Evolutionary conservation across 176 grass and related monocot genomes (phyloP), one percentile per base, ranked within the genome.

Genomic region (Secale cereale): DNA sequence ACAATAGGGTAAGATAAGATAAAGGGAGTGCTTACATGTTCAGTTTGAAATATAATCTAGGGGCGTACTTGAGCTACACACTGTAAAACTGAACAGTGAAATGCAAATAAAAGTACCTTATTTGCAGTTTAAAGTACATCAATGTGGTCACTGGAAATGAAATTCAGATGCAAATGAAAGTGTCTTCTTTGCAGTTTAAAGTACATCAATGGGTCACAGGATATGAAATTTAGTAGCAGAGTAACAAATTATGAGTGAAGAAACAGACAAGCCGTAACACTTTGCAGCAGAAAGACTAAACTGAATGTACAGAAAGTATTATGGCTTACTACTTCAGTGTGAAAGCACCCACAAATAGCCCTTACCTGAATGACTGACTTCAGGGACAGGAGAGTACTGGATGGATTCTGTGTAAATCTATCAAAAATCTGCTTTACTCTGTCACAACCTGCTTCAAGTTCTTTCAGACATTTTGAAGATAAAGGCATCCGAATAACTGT

Each of bases 351-450:
- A 43, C 30, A 57, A 60, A 85, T 83, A 89, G 59, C 19, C 13
- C 36, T 52, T 89, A 92, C 95, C 95, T 98, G 95, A 70, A 95
- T 72, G 85, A 98, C 85, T 68, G 95, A 98, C 65, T 59, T 93
- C 70, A 98, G 82, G 79, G 88, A 93, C 56, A 98, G 81, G 35
- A 95, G 89, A 68, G 93, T 88, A 76, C 91, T 95, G 75, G 95
- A 98, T 65, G 91, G 85, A 85, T 93, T 90, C 70, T 90, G 87
- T 12, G 61, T 92, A 91, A 98, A 98, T 78, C 85, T 80, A 74
- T 98, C 85, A 90, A 98, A 98, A 73, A 98, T 92, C 72, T 81
- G 85, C n/a, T 92, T 88, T 76, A 98, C 93, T 88, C 86, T 95
- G 75, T 93, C 87, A 48, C 89, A 95, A 82, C 87, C 87, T 74